A percentile compares a stretch with the other conserved stretches of the same genome.
These are phyloP conservation scores for Termitomyces sp. DNA, from an alignment of 768 basidiomycete genomes.

Conservation along the genomic window DNA sequence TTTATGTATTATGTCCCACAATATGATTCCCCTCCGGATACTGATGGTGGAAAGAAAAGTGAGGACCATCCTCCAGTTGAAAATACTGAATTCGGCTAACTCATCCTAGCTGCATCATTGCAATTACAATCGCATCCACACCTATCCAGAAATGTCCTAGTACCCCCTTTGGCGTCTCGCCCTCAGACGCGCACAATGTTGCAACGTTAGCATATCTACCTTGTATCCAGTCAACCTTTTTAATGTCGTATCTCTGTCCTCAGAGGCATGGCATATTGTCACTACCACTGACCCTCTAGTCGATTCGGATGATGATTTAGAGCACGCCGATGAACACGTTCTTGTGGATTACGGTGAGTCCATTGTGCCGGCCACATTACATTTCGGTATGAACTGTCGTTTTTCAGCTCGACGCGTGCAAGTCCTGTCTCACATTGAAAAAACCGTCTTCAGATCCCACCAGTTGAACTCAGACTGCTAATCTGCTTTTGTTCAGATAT, in stretches of 20 bases:
- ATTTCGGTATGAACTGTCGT: background rate
- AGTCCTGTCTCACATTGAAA: conserved; percentile 9
- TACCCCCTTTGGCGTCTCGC: conserved; percentile 23
- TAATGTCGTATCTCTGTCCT: conserved; percentile 10
- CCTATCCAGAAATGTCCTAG: conserved; percentile 7
- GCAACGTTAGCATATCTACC: conserved; percentile 28
- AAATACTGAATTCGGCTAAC: background rate
- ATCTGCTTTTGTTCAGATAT: background rate
- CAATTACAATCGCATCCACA: conserved; percentile 12
- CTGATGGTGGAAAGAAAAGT: conserved; percentile 18
- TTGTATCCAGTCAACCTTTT: conserved; percentile 1
- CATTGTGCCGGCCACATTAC: background rate
- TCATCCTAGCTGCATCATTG: conserved; percentile 2
- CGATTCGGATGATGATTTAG: conserved; percentile 68
- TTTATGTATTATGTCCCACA: conserved; percentile 50
- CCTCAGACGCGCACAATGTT: conserved; percentile 38
- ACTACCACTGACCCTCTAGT: conserved; percentile 58
- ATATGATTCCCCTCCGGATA: conserved; percentile 22
- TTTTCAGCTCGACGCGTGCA: conserved; percentile 41
- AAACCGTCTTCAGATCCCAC: conserved; percentile 4
- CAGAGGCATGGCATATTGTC: conserved; percentile 70
- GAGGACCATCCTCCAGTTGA: background rate
- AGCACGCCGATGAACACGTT: conserved; percentile 51
- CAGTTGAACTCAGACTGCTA: background rate
- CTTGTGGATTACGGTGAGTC: conserved; percentile 62